Evolutionary conservation across 2,329 filamentous ascomycete genomes (phyloP).

Genomic region (Talaromyces sp.): DNA sequence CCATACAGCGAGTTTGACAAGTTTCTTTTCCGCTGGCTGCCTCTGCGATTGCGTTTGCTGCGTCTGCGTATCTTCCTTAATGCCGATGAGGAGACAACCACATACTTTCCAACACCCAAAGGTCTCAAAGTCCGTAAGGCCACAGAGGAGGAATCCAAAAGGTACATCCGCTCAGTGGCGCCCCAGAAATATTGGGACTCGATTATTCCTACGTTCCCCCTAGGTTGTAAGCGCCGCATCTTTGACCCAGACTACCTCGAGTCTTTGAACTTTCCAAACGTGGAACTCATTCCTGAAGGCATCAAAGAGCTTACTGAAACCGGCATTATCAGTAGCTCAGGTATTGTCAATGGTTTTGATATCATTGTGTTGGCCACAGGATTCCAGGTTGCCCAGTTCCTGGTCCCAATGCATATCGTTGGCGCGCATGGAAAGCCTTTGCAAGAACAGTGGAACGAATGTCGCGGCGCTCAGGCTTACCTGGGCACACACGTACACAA

Average conservation of each 20-base stretch:
- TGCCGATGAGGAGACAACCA: not conserved
- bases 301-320: not conserved
- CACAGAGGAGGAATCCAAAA: not conserved
- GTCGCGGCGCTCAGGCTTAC: not conserved
- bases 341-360: conserved; percentile 5
- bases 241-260: not conserved
- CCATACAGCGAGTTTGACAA: conserved; percentile 8
- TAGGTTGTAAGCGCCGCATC: not conserved
- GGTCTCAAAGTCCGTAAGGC: not conserved
- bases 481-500: conserved; percentile 15
- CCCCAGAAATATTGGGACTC: not conserved
- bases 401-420: not conserved
- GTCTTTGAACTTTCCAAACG: not conserved
- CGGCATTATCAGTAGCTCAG: not conserved
- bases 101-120: not conserved
- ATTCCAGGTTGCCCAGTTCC: conserved; percentile 22
- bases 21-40: conserved; percentile 5
- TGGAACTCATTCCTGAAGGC: not conserved
- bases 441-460: not conserved
- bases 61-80: not conserved
- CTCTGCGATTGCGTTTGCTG: not conserved
- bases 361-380: conserved; percentile 26
- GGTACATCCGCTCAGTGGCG: not conserved
- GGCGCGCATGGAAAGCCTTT: not conserved
- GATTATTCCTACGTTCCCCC: not conserved